Evolutionary conservation across 148 eudicot species (phyloP), one percentile per base, ranked within the genome.

Genomic region (Arctostaphylos glauca): DNA sequence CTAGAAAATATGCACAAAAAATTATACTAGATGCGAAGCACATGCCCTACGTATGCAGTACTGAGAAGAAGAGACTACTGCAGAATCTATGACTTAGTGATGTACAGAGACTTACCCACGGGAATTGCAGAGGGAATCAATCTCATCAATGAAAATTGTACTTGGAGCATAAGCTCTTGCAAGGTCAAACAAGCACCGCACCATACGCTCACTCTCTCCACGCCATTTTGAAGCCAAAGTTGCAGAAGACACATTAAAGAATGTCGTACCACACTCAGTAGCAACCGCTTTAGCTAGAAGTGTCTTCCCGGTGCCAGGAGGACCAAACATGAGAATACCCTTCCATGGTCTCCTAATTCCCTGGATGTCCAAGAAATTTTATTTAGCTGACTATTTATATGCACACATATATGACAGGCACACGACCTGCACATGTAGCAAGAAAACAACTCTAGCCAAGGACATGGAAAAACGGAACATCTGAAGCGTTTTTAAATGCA

Each of bases 221-320:
- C 97, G 97, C 99, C 99, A 96, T 87, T 96, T 96, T 66, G 99
- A 96, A 85, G 99, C 98, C 90, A 96, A 81, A 12, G 99, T 96
- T 41, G 99, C 98, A 87, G 98, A 94, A 55, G 99, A 96, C 82
- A 96, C 99, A 85, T 96, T 96, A 85, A 96, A 94, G 86, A 96
- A 96, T 13, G 98, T 96, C 44, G 99, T 94, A 49, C 98, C 99
- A 89, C 97, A 94, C 88, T 96, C 99, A 14, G 98, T 96, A 62
- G 99, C 99, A 71, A 96, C 98, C 80, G 99, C 99, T 89, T 96
- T 96, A 68, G 99, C 99, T 88, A 96, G 88, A 80, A 96, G 98
- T 49, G 99, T 96, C 89, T 94, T 96, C 41, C 99, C 99, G 43
- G 99, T 96, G 68, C 99, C 99, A 83, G 99, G 99, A 67, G 99